phyloP scores from a whole-genome alignment of 441 rosid genomes.

The Adansonia rubrostipa region DNA sequence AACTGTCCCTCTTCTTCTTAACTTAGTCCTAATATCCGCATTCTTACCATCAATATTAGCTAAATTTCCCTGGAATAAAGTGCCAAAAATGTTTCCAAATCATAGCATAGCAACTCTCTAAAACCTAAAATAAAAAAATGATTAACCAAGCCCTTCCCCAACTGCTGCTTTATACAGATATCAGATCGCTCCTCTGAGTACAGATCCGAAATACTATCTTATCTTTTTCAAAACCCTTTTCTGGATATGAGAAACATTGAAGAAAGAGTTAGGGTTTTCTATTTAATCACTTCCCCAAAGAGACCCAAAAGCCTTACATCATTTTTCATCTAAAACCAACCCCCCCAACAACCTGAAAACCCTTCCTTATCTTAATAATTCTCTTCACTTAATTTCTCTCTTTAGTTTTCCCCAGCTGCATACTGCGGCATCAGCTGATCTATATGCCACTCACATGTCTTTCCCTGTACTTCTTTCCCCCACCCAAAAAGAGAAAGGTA shows the following conservation, averaged over 20 bases:
- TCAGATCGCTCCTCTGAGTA: background rate
- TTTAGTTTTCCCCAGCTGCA: background rate
- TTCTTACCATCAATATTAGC: background rate
- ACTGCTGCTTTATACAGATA: background rate
- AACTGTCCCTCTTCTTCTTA: background rate
- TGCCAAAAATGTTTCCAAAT: background rate
- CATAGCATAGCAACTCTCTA: background rate
- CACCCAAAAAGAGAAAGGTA: background rate
- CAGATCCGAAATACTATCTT: background rate
- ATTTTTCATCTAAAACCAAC: background rate
- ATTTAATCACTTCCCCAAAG: background rate
- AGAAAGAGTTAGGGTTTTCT: constrained; percentile 13
- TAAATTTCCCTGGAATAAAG: background rate
- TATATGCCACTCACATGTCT: background rate
- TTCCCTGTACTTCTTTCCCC: background rate
- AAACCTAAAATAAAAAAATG: background rate
- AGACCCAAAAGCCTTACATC: background rate
- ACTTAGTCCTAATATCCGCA: background rate
- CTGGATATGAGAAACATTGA: background rate
- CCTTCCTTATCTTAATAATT: background rate
- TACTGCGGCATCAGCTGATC: background rate
- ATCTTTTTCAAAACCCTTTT: background rate
- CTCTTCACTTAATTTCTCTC: background rate
- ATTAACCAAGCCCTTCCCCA: too few relatives aligned
- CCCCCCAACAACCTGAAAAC: background rate